Conservation (phyloP, 192 early-diverging fungal genomes). For the Blastocladiella britannica region DNA sequence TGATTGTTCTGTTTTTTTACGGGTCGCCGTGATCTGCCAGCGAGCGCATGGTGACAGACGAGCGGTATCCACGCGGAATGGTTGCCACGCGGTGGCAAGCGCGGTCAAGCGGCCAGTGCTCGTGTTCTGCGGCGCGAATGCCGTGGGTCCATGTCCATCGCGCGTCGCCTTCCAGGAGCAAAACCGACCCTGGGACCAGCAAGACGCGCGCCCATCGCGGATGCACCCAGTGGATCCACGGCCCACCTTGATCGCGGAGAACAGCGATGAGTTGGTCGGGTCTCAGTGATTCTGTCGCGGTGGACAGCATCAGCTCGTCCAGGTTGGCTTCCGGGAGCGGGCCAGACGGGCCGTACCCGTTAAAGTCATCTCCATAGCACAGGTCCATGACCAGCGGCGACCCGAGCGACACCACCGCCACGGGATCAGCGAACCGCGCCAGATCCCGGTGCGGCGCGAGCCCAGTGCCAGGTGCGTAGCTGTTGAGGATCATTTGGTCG, state of each 20-base stretch:
- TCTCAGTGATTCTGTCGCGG: too few relatives aligned
- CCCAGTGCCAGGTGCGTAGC: slow-evolving; percentile 25
- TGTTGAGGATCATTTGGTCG: slow-evolving; percentile 28
- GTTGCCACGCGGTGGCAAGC: too few relatives aligned
- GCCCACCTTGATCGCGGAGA: too few relatives aligned
- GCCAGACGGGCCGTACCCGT: slow-evolving; percentile 2
- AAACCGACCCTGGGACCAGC: slow-evolving; percentile 19
- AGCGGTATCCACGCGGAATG: slow-evolving; percentile 3
- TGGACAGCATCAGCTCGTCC: neutral
- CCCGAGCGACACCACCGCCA: slow-evolving; percentile 22
- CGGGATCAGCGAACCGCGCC: slow-evolving; percentile 27
- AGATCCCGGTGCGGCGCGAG: slow-evolving; percentile 29
- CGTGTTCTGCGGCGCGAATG: slow-evolving; percentile 10
- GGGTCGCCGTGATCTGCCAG: too few relatives aligned
- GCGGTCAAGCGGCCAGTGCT: slow-evolving; percentile 10
- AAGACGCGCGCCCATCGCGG: neutral
- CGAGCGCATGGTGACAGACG: slow-evolving; percentile 16
- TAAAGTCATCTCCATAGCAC: neutral
- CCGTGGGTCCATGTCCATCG: slow-evolving; percentile 30
- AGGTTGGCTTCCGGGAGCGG: slow-evolving; percentile 5
- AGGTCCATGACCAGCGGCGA: slow-evolving; percentile 20
- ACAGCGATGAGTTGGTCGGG: too few relatives aligned
- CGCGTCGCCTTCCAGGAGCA: slow-evolving; percentile 22
- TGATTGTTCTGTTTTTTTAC: too few relatives aligned
- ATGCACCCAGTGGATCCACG: neutral